phyloP scores from a whole-genome alignment of 2,329 filamentous ascomycete genomes.

The Zymoseptoria pseudotritici region DNA sequence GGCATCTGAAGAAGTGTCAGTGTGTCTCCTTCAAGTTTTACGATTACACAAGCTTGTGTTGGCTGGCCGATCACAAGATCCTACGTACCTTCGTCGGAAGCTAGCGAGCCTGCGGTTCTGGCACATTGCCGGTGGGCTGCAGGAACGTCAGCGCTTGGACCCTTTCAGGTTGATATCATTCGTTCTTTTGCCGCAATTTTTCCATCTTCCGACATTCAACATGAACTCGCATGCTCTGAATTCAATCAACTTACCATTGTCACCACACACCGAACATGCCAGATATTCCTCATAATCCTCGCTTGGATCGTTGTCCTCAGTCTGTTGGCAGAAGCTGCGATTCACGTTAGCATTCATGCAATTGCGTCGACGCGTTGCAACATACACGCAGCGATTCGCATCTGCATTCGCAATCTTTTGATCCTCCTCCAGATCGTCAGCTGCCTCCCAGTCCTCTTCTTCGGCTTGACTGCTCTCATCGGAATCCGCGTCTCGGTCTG shows the following conservation, averaged over 20 bases:
- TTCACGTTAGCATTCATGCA: slow-evolving; percentile 24
- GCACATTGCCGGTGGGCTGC: slow-evolving; percentile 89
- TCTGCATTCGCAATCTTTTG: slow-evolving; percentile 45
- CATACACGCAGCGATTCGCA: slow-evolving; percentile 59
- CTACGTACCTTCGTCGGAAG: slow-evolving; percentile 55
- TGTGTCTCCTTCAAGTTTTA: slow-evolving; percentile 11
- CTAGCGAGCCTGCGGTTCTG: slow-evolving; percentile 58
- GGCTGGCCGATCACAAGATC: slow-evolving; percentile 9
- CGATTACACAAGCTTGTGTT: neutral
- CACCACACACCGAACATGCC: slow-evolving; percentile 67
- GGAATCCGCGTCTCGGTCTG: slow-evolving; percentile 26
- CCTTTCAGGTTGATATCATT: slow-evolving; percentile 24
- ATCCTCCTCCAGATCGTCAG: slow-evolving; percentile 48
- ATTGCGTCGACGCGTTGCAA: slow-evolving; percentile 18
- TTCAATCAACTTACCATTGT: slow-evolving; percentile 62
- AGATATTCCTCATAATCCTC: slow-evolving; percentile 76
- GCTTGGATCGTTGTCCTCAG: slow-evolving; percentile 73
- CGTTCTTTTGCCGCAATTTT: slow-evolving; percentile 21
- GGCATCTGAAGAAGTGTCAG: slow-evolving; percentile 39
- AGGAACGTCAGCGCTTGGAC: slow-evolving; percentile 40
- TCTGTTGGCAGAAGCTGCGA: slow-evolving; percentile 69
- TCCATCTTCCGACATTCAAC: slow-evolving; percentile 15
- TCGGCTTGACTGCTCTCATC: slow-evolving; percentile 44
- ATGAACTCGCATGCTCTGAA: slow-evolving; percentile 5
- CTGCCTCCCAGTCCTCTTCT: slow-evolving; percentile 47